Evolutionary conservation across 1,284 basidiomycete species (phyloP).

Genomic region (Fomitopsis betulina): DNA sequence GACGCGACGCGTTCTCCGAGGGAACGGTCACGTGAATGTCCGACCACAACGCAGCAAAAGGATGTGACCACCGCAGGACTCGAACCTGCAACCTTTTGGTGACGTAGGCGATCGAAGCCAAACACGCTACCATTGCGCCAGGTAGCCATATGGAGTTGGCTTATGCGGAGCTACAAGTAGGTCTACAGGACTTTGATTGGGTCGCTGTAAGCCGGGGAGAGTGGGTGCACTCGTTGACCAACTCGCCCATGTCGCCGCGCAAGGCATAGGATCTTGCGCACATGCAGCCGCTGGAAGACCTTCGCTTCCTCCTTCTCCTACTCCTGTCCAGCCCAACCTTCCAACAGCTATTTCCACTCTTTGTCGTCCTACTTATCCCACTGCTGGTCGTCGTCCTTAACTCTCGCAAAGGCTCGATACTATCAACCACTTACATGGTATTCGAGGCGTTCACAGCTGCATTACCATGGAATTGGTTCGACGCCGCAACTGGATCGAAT

Average conservation of each 20-base stretch:
- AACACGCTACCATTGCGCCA: constrained; percentile 85
- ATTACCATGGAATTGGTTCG: constrained; percentile 58
- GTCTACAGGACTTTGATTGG: not conserved
- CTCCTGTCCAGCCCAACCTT: constrained; percentile 19
- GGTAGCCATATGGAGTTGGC: constrained; percentile 42
- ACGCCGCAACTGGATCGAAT: constrained; percentile 22
- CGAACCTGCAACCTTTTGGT: constrained; percentile 88
- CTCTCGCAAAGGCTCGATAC: constrained; percentile 30
- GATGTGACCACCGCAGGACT: constrained; percentile 77
- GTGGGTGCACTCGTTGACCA: not conserved
- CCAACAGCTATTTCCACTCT: constrained; percentile 50
- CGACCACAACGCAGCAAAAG: constrained; percentile 14
- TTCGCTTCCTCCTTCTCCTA: constrained; percentile 22
- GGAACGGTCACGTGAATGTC: constrained; percentile 2
- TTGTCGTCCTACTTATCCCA: constrained; percentile 51
- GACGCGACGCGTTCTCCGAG: constrained; percentile 6
- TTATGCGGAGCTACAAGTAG: not conserved
- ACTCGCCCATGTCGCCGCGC: constrained; percentile 15
- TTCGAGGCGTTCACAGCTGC: constrained; percentile 47
- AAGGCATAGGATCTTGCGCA: constrained; percentile 14
- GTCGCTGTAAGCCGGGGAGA: not conserved
- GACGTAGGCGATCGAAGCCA: constrained; percentile 71
- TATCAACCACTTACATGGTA: constrained; percentile 44
- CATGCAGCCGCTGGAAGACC: constrained; percentile 31
- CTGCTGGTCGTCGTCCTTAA: constrained; percentile 37